These are phyloP conservation scores for Sanchytrium tribonematis DNA, from an alignment of 371 early-diverging fungal species.

Conservation along the genomic window DNA sequence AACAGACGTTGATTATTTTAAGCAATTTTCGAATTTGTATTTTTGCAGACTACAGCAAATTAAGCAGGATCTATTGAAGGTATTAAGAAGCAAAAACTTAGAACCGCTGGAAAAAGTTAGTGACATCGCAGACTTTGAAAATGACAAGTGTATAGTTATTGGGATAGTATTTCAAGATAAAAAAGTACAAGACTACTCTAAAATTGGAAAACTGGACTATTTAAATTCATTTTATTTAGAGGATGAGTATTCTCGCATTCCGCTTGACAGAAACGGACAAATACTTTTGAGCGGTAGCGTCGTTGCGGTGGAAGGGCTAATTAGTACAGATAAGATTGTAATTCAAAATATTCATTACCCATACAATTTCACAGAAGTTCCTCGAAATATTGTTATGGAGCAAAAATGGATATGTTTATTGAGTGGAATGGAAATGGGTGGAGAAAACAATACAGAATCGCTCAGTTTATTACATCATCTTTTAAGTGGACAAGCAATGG, in stretches of 20 bases:
- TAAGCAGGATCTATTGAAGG: background rate
- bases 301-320: background rate
- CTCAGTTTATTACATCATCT: background rate
- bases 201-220: background rate
- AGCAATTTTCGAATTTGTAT: background rate
- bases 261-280: background rate
- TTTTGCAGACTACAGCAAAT: background rate
- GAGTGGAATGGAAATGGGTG: background rate
- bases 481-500: background rate
- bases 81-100: too few relatives aligned
- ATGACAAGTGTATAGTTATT: background rate
- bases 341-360: background rate
- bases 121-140: background rate
- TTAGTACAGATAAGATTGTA: background rate
- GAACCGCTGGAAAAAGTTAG: background rate
- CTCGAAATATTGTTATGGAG: background rate
- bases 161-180: background rate
- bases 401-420: background rate
- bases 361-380: too few relatives aligned
- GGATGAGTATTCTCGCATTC: background rate
- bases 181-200: background rate
- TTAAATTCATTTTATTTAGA: background rate
- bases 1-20: background rate
- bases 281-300: background rate
- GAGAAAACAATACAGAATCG: background rate